These are phyloP conservation scores for Claviceps cyperi DNA, from an alignment of 2,329 filamentous ascomycete species.

Conservation along the genomic window DNA sequence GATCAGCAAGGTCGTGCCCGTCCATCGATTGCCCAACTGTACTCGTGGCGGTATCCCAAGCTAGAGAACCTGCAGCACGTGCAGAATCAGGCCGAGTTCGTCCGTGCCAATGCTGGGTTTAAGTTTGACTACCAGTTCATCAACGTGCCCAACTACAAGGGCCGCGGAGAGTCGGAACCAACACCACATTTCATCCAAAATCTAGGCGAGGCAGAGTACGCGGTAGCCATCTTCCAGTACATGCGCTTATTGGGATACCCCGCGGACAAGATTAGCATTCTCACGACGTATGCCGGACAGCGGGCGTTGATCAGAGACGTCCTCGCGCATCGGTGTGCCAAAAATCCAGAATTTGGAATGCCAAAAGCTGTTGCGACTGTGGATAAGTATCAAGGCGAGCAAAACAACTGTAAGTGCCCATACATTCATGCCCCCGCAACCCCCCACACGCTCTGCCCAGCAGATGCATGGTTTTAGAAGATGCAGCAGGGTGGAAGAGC, in stretches of 20 bases:
- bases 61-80: slow-evolving; percentile 70
- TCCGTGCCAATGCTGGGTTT: slow-evolving; percentile 78
- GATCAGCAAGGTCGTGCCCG: slow-evolving; percentile 90
- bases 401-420: slow-evolving; percentile 77
- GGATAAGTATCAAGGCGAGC: slow-evolving; percentile 97
- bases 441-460: neutral
- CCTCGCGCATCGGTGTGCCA: slow-evolving; percentile 65
- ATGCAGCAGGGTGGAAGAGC: too few relatives aligned
- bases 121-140: slow-evolving; percentile 94
- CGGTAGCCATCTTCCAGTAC: slow-evolving; percentile 89
- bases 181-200: slow-evolving; percentile 94
- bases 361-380: slow-evolving; percentile 86
- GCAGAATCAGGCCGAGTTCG: slow-evolving; percentile 53
- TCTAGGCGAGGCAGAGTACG: slow-evolving; percentile 90
- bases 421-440: neutral
- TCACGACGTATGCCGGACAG: slow-evolving; percentile 90
- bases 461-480: too few relatives aligned
- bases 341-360: slow-evolving; percentile 73
- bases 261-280: slow-evolving; percentile 66
- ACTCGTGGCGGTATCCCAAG: slow-evolving; percentile 80
- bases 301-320: slow-evolving; percentile 80
- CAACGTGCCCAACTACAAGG: slow-evolving; percentile 86
- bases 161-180: slow-evolving; percentile 74
- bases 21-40: slow-evolving; percentile 73
- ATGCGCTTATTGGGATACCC: slow-evolving; percentile 95